Evolutionary conservation across 2,329 filamentous ascomycete species (phyloP), one percentile per base, ranked within the genome.

Genomic region (Neonectria neomacrospora): DNA sequence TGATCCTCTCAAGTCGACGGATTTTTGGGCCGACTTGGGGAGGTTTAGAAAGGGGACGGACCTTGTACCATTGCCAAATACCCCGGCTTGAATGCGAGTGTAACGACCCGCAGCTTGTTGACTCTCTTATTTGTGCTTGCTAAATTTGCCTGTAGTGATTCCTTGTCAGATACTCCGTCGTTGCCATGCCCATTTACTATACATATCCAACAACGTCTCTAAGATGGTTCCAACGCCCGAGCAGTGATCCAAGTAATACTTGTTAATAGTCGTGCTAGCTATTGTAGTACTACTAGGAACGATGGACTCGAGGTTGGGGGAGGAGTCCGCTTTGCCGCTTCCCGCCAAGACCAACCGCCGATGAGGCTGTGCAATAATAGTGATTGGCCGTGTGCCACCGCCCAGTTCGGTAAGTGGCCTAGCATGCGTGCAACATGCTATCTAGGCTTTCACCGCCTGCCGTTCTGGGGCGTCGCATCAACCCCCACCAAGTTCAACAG

Each of bases 401-500:
- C 54, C 18, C 23, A 26, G 39, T 45, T 55, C 26, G 53, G 53
- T 34, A 50, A 32, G 45, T 22, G 34, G 42, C n/a, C 53, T 26
- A 26, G n/a, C 18, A 10, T 48, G 47, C 54, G 20, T 39, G 12
- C 12, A 39, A 39, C 54, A 18, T 37, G 54, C 54, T 48, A 22
- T n/a, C 28, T 30, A 30, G 1, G 5, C 28, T 26, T 55, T 69
- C 67, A 73, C 71, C 71, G 69, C 74, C 71, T 74, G 47, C 73
- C 62, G 6, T 18, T 68, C 69, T 22, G 11, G 61, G 63, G n/a
- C 42, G 32, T 32, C 23, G n/a, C 39, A 61, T 54, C 54, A 55
- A 37, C 45, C 71, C 69, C 72, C 73, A 70, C 71, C 68, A 73
- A 54, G 54, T n/a, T n/a, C n/a, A n/a, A n/a, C 70, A 53, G 50